phyloP scores from a whole-genome alignment of 1,284 basidiomycete species.

The Cystobasidium sp. region DNA sequence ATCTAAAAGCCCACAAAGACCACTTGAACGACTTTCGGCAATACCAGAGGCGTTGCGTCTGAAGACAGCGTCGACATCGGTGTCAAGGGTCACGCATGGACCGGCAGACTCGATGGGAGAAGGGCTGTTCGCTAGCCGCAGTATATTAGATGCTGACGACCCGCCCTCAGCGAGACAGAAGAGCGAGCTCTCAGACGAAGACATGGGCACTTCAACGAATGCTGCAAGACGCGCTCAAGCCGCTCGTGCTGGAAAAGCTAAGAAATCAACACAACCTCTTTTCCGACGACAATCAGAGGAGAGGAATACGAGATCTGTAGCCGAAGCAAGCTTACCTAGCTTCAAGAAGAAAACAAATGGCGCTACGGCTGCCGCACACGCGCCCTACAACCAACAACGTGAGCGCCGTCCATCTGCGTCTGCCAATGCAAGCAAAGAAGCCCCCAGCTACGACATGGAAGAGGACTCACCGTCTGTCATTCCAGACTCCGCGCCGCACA shows the following conservation, averaged over 20 bases:
- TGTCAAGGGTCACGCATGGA: not conserved
- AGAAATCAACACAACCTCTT: not conserved
- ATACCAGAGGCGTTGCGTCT: conserved; percentile 17
- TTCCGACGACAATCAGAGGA: conserved; percentile 5
- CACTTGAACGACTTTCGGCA: not conserved
- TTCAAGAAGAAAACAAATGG: conserved; percentile 9
- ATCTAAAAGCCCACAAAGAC: not conserved
- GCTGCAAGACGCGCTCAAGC: not conserved
- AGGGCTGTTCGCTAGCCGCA: not conserved
- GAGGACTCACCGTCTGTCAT: not conserved
- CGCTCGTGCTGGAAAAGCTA: not conserved
- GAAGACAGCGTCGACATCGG: conserved; percentile 21
- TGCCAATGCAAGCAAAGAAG: not conserved
- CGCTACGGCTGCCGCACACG: not conserved
- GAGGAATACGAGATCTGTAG: not conserved
- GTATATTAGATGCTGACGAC: not conserved
- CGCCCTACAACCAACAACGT: not conserved
- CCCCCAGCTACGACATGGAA: not conserved
- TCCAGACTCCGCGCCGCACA: conserved; percentile 27
- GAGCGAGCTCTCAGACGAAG: not conserved
- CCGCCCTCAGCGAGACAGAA: not conserved
- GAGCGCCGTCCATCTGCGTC: not conserved
- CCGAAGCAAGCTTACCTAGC: not conserved
- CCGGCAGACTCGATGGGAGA: not conserved
- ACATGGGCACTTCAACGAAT: not conserved